phyloP scores from a whole-genome alignment of 2,329 filamentous ascomycete genomes.

The Aschersonia sp. region DNA sequence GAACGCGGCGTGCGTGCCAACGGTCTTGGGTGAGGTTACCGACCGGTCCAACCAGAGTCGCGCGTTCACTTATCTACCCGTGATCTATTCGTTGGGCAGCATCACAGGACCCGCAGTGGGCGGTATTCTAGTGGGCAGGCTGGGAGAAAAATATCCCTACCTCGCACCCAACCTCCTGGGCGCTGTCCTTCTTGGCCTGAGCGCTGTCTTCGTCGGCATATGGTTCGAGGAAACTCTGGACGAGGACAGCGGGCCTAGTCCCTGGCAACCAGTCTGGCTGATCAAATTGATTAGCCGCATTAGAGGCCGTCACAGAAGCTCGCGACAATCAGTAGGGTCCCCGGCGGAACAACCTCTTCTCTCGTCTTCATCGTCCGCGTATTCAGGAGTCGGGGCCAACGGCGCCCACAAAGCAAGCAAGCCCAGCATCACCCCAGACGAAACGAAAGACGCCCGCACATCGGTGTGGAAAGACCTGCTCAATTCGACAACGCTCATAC shows the following conservation, averaged over 20 bases:
- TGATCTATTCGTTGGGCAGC: conserved; percentile 89
- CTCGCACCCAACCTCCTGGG: conserved; percentile 71
- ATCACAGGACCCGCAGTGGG: conserved; percentile 91
- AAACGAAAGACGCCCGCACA: background rate
- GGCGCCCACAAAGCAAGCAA: conserved; percentile 4
- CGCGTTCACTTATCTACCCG: conserved; percentile 86
- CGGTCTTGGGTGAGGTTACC: conserved; percentile 87
- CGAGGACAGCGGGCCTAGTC: conserved; percentile 11
- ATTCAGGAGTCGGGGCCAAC: conserved; percentile 9
- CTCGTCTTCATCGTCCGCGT: conserved; percentile 8
- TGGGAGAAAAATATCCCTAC: conserved; percentile 59
- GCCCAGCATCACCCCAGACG: conserved; percentile 13
- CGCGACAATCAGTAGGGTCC: conserved; percentile 16
- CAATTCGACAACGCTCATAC: conserved; percentile 67
- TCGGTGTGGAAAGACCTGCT: conserved; percentile 43
- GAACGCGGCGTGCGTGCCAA: conserved; percentile 87
- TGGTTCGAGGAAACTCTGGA: conserved; percentile 71
- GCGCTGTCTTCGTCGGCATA: conserved; percentile 59
- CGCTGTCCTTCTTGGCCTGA: conserved; percentile 55
- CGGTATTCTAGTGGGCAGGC: conserved; percentile 59
- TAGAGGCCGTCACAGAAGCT: conserved; percentile 11
- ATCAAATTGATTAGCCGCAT: conserved; percentile 13
- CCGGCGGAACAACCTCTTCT: conserved; percentile 15
- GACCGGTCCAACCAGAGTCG: conserved; percentile 88
- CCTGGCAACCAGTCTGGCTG: conserved; percentile 19